A percentile compares a stretch with the other conserved stretches of the same genome.
These are phyloP conservation scores for Penstemon davidsonii DNA, from an alignment of 257 asterid genomes.

Conservation along the genomic window DNA sequence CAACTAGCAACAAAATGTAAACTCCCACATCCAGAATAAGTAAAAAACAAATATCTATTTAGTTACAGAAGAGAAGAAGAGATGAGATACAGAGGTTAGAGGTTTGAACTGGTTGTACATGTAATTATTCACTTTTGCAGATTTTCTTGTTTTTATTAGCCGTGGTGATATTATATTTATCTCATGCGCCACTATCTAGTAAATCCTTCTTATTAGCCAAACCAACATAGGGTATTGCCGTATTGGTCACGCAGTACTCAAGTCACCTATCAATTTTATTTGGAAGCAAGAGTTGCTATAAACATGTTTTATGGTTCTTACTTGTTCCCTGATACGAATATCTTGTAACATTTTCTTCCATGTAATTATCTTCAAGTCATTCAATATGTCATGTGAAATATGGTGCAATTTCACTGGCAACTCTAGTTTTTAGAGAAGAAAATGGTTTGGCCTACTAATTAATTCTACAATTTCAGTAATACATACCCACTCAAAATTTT, in stretches of 20 bases:
- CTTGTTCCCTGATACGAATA: background rate
- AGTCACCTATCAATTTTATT: background rate
- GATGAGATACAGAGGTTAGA: background rate
- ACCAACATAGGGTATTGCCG: background rate
- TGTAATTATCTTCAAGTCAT: background rate
- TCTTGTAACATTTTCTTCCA: background rate
- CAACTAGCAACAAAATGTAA: too few species aligned
- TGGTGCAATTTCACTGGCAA: background rate
- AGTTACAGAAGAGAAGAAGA: too few species aligned
- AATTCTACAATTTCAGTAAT: background rate
- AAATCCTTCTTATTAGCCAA: background rate
- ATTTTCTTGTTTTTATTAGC: background rate
- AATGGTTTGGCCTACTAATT: constrained; percentile 6
- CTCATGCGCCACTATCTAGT: constrained; percentile 2
- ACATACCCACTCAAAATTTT: background rate
- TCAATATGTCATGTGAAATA: constrained; percentile 1
- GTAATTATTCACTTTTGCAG: background rate
- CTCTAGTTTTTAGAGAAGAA: background rate
- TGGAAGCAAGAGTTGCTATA: constrained; percentile 1
- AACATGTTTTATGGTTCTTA: background rate
- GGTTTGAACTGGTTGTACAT: background rate
- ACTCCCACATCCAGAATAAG: too few species aligned
- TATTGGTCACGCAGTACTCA: constrained; percentile 7
- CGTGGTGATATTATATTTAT: background rate
- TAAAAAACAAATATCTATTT: too few species aligned